Base-by-base conservation (phyloP, 257 asterid genomes). In the Przewalskia tangutica region DNA sequence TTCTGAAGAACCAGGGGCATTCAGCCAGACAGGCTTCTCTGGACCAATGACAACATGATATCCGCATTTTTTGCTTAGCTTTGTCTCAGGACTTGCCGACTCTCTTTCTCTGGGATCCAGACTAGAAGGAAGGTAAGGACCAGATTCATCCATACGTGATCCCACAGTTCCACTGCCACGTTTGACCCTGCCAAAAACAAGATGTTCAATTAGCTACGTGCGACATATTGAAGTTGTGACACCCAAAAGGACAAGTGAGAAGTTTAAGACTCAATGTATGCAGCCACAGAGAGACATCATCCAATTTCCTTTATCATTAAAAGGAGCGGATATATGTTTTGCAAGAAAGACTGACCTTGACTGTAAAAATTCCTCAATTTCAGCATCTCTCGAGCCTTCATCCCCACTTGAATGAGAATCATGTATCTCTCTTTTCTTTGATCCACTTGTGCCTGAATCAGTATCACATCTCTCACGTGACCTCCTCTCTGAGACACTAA, bases 141-240 rank as follows among this genome's bases (percentile, higher is more conserved):
- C 98, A 11, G 97, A 85, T 91, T 94, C 99, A 82, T 96, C 99
- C 97, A 96, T 93, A 75, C 98, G 88, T 40, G 99, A 94, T 66
- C 99, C 99, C 78, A 96, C 85, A 20, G 93, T 89, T n/a, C 98
- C 99, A 83, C 98, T 90, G 32, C 99, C 99, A 65, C 99, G 89
- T 89, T 96, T 94, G 80, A 79, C 82, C 87, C 99, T 96, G 88
- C 66, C 87, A 83, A 78, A 50, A 11, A 17, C 16, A 88, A 80
- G 18, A 56, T 4, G 13, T 51, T 82, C 23, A 27, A 46, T 56
- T 18, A 1, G 81, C 3, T 55, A 12, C 1, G 8, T 13, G 44
- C 50, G 77, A 38, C 56, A 80, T 44, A 62, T 17, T 34, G 16
- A 34, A 65, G 83, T 73, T 73, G 53, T 48, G 42, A 73, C 60